Evolutionary conservation across 805 yeast genomes (phyloP), one percentile per base, ranked within the genome.

Genomic region (Saturnispora hagleri): DNA sequence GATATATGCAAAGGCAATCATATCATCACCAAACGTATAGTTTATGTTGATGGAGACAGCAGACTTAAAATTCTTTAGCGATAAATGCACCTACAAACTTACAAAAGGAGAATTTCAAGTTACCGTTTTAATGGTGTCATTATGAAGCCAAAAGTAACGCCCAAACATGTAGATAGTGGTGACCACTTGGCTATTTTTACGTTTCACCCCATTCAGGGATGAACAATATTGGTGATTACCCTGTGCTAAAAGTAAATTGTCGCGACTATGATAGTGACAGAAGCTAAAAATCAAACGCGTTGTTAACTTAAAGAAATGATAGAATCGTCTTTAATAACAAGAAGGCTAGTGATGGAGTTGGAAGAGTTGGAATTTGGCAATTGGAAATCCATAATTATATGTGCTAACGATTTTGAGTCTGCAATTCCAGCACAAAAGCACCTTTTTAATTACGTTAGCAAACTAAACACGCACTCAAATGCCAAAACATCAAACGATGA

Each of bases 401-500:
- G 44, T 41, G 26, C 24, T 24, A 41, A 41, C 22, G 44, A 41
- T 41, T 13, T 24, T 12, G 18, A 22, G 5, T 41, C 44, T 13
- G 44, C 31, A 22, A 24, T 41, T 41, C 31, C 44, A 10, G 27
- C 44, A 13, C 44, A 41, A 41, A 41, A 24, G 9, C 27, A 22
- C 31, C 31, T 41, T 13, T 41, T 24, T 22, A 22, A 41, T 22
- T 41, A 24, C 44, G 10, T 41, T 41, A 22, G 17, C n/a, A 26
- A 41, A 22, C n/a, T 41, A 15, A 41, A 24, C 5, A 41, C 12
- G 2, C 4, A 18, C 27, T 41, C 31, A 6, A 41, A 41, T 18
- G 17, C 15, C n/a, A 22, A 2, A 24, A 13, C 31, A 24, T 41
- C 31, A 41, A 55, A 56, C 31, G 66, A 63, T n/a, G 62, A 60